Evolutionary conservation across 2,329 filamentous ascomycete genomes (phyloP).

Genomic region (Penicillium sp.): DNA sequence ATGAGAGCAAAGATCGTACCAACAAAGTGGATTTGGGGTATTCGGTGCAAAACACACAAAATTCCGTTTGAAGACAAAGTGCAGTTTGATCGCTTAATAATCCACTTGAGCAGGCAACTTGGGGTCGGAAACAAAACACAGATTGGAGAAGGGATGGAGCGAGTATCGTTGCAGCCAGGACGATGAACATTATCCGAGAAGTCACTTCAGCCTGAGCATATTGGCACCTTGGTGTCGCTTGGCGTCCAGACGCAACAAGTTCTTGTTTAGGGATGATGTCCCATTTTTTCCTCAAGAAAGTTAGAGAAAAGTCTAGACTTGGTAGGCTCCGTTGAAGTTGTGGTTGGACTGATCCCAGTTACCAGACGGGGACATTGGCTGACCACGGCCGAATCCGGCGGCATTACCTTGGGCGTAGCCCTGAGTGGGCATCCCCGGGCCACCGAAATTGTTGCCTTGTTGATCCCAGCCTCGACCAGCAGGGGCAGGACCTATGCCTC

Average conservation of each 20-base stretch:
- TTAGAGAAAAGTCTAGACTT: conserved; percentile 42
- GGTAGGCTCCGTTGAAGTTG: conserved; percentile 56
- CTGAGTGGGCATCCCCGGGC: conserved; percentile 40
- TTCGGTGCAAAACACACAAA: conserved; percentile 38
- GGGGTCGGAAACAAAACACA: conserved; percentile 20
- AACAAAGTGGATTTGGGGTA: conserved; percentile 39
- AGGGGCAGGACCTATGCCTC: conserved; percentile 46
- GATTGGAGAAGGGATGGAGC: conserved; percentile 10
- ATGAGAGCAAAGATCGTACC: conserved; percentile 26
- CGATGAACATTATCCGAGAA: too few species aligned
- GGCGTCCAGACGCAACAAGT: not conserved
- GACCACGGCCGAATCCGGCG: conserved; percentile 77
- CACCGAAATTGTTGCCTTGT: conserved; percentile 47
- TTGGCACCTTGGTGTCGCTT: conserved; percentile 10
- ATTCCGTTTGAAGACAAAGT: conserved; percentile 39
- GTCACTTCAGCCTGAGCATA: not conserved
- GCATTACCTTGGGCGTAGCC: conserved; percentile 64
- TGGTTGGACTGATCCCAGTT: conserved; percentile 48
- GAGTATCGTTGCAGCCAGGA: too few species aligned
- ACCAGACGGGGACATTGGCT: conserved; percentile 47
- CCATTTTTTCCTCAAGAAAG: conserved; percentile 2
- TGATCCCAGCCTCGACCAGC: conserved; percentile 54
- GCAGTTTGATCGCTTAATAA: conserved; percentile 35
- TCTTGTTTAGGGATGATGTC: not conserved
- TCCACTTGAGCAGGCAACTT: conserved; percentile 32